Conservation (phyloP, 257 asterid genomes). For the Solanum ahanhuiri region DNA sequence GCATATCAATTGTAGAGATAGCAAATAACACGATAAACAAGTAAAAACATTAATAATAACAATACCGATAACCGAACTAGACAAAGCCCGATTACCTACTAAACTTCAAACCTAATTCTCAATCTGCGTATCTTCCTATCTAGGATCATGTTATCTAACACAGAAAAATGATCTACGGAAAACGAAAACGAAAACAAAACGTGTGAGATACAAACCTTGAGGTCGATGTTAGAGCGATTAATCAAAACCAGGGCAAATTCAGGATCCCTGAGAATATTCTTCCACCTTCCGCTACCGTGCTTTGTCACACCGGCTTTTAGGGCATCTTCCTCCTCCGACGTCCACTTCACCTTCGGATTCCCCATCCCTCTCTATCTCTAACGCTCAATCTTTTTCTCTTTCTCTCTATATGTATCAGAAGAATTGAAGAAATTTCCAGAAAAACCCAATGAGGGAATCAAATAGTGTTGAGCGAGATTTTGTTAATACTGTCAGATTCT, state of each 20-base stretch:
- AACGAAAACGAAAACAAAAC: neutral
- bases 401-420: neutral
- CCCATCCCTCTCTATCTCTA: conserved; percentile 24
- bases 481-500: neutral
- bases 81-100: neutral
- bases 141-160: neutral
- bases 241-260: conserved; percentile 19
- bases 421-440: neutral
- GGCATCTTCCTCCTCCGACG: conserved; percentile 44
- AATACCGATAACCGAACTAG: neutral
- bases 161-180: neutral
- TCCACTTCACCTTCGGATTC: conserved; percentile 51
- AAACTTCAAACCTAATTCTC: neutral
- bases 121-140: neutral
- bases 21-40: neutral
- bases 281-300: conserved; percentile 58
- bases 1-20: neutral
- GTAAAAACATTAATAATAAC: neutral
- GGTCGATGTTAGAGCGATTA: conserved; percentile 53
- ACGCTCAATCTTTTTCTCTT: neutral
- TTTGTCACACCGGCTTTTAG: conserved; percentile 44
- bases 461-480: neutral
- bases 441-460: neutral
- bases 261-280: conserved; percentile 35
- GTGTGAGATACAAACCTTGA: conserved; percentile 25